Evolutionary conservation across 2,329 filamentous ascomycete genomes (phyloP).

Genomic region (Venturia nashicola): DNA sequence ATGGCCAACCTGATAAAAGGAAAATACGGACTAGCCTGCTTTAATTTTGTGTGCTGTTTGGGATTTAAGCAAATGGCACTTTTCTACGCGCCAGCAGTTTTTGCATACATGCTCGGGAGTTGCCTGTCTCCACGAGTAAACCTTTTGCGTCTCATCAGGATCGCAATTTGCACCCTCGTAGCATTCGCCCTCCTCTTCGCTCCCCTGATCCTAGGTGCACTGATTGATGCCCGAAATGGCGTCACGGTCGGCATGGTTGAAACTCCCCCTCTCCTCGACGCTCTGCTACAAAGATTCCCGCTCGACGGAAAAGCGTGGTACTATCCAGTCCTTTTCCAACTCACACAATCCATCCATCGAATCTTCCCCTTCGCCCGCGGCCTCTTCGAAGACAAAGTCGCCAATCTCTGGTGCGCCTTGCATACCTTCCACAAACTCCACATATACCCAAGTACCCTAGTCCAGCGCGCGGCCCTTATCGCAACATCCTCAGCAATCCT

Average conservation of each 20-base stretch:
- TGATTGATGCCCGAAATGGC: slow-evolving; percentile 56
- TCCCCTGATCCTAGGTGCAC: slow-evolving; percentile 60
- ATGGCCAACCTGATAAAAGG: slow-evolving; percentile 83
- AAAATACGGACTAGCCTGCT: slow-evolving; percentile 72
- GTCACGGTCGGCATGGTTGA: slow-evolving; percentile 43
- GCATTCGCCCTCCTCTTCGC: slow-evolving; percentile 66
- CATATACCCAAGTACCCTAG: slow-evolving; percentile 53
- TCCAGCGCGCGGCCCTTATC: slow-evolving; percentile 64
- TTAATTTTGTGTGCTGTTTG: slow-evolving; percentile 89
- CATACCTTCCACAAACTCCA: slow-evolving; percentile 84
- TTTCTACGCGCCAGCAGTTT: slow-evolving; percentile 89
- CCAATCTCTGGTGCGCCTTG: slow-evolving; percentile 92
- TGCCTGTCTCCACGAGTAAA: slow-evolving; percentile 68
- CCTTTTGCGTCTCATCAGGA: slow-evolving; percentile 55
- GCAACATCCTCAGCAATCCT: slow-evolving; percentile 66
- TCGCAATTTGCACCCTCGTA: slow-evolving; percentile 58
- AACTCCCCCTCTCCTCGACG: slow-evolving; percentile 50
- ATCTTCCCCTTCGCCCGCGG: slow-evolving; percentile 94
- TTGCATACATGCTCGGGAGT: slow-evolving; percentile 78
- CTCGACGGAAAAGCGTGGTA: slow-evolving; percentile 53
- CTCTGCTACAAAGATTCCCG: slow-evolving; percentile 36
- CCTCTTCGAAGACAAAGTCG: slow-evolving; percentile 96
- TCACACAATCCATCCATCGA: slow-evolving; percentile 77
- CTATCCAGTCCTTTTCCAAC: slow-evolving; percentile 64
- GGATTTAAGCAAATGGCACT: slow-evolving; percentile 99